Conservation (phyloP, 805 yeast genomes). For the Saccharomycopsis babjevae region DNA sequence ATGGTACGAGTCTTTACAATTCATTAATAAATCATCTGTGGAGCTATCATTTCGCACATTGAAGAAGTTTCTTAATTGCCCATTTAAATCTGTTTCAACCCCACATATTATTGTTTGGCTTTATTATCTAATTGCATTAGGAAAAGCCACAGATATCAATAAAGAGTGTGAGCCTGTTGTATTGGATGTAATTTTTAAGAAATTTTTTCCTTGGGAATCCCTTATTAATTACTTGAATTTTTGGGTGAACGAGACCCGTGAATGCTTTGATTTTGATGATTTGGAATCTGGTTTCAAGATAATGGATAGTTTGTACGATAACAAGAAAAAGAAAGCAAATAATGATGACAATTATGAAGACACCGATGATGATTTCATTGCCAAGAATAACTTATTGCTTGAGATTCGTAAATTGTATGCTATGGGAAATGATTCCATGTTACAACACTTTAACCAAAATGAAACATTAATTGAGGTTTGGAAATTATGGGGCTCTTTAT, state of each 20-base stretch:
- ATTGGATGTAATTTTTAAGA: constrained; percentile 40
- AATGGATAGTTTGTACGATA: constrained; percentile 5
- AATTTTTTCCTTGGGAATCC: constrained; percentile 60
- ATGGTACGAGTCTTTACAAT: constrained; percentile 50
- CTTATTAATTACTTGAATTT: constrained; percentile 48
- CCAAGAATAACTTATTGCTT: constrained; percentile 12
- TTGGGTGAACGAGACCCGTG: constrained; percentile 25
- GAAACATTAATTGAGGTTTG: constrained; percentile 68
- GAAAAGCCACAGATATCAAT: constrained; percentile 38
- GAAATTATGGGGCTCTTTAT: constrained; percentile 78
- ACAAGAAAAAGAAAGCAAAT: not conserved
- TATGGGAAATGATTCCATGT: constrained; percentile 28
- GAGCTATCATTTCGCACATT: constrained; percentile 62
- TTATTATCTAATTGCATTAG: constrained; percentile 57
- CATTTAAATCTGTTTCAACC: constrained; percentile 51
- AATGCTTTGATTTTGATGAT: constrained; percentile 18
- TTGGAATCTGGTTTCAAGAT: constrained; percentile 14
- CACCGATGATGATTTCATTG: constrained; percentile 12
- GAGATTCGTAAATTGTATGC: constrained; percentile 21
- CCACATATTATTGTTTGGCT: constrained; percentile 73
- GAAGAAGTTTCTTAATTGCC: constrained; percentile 58
- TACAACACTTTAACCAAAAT: constrained; percentile 44
- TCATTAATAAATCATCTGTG: constrained; percentile 51
- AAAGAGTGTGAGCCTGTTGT: constrained; percentile 37
- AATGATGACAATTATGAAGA: constrained; percentile 3